These are phyloP conservation scores for Ascochyta fabae DNA, from an alignment of 2,329 filamentous ascomycete genomes.

Conservation along the genomic window DNA sequence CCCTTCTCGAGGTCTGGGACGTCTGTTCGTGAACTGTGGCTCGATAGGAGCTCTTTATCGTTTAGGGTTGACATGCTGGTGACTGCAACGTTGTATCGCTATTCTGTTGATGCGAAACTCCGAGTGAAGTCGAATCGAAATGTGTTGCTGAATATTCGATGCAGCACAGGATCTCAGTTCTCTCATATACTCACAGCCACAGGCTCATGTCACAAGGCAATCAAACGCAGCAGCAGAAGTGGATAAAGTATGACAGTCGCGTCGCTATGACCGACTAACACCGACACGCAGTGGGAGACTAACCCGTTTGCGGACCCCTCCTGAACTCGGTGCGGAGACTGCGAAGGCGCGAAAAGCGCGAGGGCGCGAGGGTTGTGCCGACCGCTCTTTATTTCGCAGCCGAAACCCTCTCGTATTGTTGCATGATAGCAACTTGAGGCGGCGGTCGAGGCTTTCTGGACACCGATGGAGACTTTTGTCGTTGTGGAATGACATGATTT, in stretches of 20 bases:
- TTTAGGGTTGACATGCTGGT: conserved; percentile 28
- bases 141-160: neutral
- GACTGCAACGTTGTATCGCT: neutral
- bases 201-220: conserved; percentile 6
- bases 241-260: neutral
- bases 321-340: conserved; percentile 22
- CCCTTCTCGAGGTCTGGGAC: conserved; percentile 29
- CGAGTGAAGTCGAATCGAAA: neutral
- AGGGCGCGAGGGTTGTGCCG: neutral
- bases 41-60: conserved; percentile 27
- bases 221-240: neutral
- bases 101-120: neutral
- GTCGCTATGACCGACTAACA: conserved; percentile 13
- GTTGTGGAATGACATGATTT: neutral
- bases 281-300: conserved; percentile 1
- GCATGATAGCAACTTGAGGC: neutral
- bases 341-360: conserved; percentile 20
- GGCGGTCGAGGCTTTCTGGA: neutral
- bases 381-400: neutral
- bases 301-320: neutral
- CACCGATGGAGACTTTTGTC: neutral
- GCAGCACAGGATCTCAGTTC: neutral
- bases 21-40: conserved; percentile 31
- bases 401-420: neutral
- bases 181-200: neutral